These are phyloP conservation scores for Lichtheimia hyalospora DNA, from an alignment of 371 early-diverging fungal species.

Conservation along the genomic window DNA sequence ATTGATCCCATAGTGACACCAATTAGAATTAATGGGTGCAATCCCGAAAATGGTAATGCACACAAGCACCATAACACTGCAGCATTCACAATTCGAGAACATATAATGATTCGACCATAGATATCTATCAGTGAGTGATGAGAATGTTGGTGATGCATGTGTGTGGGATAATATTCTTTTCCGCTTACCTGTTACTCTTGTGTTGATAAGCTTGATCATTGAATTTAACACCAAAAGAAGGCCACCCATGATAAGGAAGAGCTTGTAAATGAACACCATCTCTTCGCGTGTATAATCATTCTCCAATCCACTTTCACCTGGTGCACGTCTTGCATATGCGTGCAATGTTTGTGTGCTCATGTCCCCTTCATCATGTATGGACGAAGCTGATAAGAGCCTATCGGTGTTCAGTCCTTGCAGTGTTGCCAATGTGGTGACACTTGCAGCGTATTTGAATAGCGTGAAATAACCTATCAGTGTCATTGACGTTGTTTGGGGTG, in stretches of 20 bases:
- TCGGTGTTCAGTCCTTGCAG: constrained; percentile 7
- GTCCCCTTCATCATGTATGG: background rate
- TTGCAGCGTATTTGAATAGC: constrained; percentile 12
- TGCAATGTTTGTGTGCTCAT: background rate
- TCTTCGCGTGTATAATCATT: constrained; percentile 23
- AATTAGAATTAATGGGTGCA: constrained; percentile 40
- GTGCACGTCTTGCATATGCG: constrained; percentile 1
- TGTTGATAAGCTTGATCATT: constrained; percentile 46
- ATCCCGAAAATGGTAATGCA: constrained; percentile 45
- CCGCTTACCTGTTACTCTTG: constrained; percentile 32
- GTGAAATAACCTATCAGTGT: constrained; percentile 15
- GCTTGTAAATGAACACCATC: constrained; percentile 47
- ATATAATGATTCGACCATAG: constrained; percentile 45
- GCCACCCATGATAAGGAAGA: constrained; percentile 47
- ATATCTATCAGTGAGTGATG: constrained; percentile 22
- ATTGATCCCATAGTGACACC: constrained; percentile 42
- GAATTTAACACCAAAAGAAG: constrained; percentile 44
- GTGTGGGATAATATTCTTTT: too few species aligned
- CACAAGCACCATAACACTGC: constrained; percentile 46
- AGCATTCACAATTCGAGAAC: constrained; percentile 40
- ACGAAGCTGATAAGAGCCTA: background rate
- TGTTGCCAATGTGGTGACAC: constrained; percentile 10
- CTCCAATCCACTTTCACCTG: constrained; percentile 10
- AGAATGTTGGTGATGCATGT: background rate
- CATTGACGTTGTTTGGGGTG: constrained; percentile 27